A percentile compares a stretch with the other conserved stretches of the same genome.
Conservation (phyloP, 73 alveolate species). For the Uronychia setigera region DNA sequence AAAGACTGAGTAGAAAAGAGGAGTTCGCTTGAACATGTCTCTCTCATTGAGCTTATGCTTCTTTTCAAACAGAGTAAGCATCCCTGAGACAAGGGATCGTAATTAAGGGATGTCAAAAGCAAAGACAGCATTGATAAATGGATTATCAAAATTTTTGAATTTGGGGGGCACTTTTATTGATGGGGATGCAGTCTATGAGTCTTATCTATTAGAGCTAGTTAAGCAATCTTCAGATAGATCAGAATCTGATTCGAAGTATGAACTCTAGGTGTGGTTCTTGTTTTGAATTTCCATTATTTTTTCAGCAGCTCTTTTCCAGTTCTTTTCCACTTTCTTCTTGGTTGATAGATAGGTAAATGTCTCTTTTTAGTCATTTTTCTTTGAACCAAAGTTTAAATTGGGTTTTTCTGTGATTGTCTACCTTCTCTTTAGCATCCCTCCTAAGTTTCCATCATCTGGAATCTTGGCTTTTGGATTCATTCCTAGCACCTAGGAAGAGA, state of each 20-base stretch:
- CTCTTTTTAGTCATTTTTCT: too few relatives aligned
- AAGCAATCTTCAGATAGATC: too few relatives aligned
- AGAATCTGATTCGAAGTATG: not conserved
- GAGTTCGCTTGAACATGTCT: constrained; percentile 23
- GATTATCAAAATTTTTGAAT: not conserved
- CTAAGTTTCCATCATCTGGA: too few relatives aligned
- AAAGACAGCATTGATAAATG: not conserved
- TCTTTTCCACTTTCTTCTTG: too few relatives aligned
- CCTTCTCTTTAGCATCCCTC: too few relatives aligned
- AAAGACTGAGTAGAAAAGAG: constrained; percentile 39
- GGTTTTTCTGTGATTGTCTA: too few relatives aligned
- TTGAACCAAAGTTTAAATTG: too few relatives aligned
- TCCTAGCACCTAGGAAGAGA: too few relatives aligned
- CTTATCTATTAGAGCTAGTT: not conserved
- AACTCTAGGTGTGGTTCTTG: not conserved
- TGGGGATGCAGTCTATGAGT: not conserved
- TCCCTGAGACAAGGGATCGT: not conserved
- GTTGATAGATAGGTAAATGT: too few relatives aligned
- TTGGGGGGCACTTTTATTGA: not conserved
- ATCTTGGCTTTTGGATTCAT: too few relatives aligned
- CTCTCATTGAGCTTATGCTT: not conserved
- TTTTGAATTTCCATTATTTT: not conserved
- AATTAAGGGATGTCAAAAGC: not conserved
- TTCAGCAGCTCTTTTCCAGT: not conserved
- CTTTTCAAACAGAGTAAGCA: not conserved